These are phyloP conservation scores for Zasmidium citrigriseum DNA, from an alignment of 2,329 filamentous ascomycete species.

Conservation along the genomic window DNA sequence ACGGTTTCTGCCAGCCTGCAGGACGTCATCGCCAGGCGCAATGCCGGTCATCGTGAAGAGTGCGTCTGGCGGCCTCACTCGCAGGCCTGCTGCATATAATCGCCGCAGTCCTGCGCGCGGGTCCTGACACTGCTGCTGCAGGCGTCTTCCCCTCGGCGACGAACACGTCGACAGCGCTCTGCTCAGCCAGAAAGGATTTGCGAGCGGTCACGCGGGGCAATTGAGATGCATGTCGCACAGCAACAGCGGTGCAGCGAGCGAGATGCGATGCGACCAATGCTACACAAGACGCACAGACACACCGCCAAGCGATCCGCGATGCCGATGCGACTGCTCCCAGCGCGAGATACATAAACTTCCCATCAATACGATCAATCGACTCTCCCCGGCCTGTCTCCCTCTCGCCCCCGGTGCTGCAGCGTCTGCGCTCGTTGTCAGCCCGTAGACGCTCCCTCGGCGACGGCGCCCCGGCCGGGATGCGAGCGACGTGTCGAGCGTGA, in stretches of 20 bases:
- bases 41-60: constrained; percentile 2
- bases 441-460: neutral
- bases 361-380: constrained; percentile 1
- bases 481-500: constrained; percentile 1
- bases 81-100: neutral
- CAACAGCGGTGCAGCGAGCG: no score
- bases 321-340: neutral
- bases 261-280: neutral
- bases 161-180: neutral
- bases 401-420: neutral
- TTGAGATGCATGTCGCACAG: neutral
- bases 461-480: neutral
- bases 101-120: neutral
- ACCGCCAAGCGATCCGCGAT: neutral
- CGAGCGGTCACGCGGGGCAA: neutral
- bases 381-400: neutral
- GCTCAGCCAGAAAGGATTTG: neutral
- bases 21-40: constrained; percentile 3
- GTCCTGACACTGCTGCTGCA: neutral
- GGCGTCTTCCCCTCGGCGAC: neutral
- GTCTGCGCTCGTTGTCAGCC: neutral
- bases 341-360: constrained; percentile 1
- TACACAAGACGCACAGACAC: neutral
- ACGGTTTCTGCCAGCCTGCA: neutral
- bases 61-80: constrained; percentile 1